These are phyloP conservation scores for Gossypium rotundifolium DNA, from an alignment of 345 rosid genomes.

Conservation along the genomic window DNA sequence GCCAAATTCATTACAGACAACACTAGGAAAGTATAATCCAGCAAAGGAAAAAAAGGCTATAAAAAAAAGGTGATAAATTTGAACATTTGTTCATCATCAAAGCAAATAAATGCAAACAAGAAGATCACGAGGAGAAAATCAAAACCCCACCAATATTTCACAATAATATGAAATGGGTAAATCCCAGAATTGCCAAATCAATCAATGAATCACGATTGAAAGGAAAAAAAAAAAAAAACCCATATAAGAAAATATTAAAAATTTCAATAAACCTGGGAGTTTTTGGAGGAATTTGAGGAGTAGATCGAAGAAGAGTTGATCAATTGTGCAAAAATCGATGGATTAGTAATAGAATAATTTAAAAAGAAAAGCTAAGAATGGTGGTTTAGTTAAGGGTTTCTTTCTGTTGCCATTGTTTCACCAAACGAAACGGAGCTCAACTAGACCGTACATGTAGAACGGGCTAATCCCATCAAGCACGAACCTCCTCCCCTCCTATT, in stretches of 20 bases:
- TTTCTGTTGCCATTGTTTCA: neutral
- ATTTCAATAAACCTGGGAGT: neutral
- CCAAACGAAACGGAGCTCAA: neutral
- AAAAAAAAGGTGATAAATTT: neutral
- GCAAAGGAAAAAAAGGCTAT: conserved; percentile 5
- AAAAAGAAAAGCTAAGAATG: neutral
- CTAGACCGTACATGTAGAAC: too few relatives aligned
- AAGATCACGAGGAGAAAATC: neutral
- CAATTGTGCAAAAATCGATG: neutral
- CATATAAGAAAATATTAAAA: neutral
- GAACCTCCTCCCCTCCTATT: neutral
- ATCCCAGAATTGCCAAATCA: neutral
- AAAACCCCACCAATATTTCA: conserved; percentile 1
- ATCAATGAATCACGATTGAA: neutral
- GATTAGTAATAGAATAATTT: neutral
- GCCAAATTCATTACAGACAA: neutral
- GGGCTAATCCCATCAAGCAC: neutral
- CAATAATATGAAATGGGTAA: neutral
- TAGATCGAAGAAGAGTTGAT: conserved; percentile 2
- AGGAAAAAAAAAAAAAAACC: neutral
- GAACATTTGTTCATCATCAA: neutral
- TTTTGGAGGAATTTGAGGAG: neutral
- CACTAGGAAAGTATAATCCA: conserved; percentile 6
- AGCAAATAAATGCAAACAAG: neutral
- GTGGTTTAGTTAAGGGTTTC: neutral